These are phyloP conservation scores for Boletellus deceptivus DNA, from an alignment of 1,284 basidiomycete species.

Conservation along the genomic window DNA sequence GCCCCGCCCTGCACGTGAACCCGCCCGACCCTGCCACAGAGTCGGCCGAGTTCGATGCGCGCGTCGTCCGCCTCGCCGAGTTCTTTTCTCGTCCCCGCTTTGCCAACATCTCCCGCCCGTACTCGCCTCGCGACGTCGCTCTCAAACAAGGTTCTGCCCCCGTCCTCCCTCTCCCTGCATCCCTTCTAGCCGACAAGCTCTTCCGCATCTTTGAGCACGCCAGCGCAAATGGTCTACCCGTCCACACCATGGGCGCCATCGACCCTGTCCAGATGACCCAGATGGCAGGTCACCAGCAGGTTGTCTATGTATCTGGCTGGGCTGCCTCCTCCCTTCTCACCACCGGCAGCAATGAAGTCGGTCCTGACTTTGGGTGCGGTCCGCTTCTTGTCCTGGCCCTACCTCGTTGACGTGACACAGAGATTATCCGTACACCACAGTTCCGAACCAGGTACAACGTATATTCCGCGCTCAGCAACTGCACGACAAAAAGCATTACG, in stretches of 20 bases:
- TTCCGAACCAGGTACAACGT: slow-evolving; percentile 88
- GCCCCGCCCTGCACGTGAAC: slow-evolving; percentile 52
- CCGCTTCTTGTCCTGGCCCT: neutral
- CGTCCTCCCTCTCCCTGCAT: slow-evolving; percentile 73
- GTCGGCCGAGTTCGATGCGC: slow-evolving; percentile 59
- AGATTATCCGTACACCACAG: slow-evolving; percentile 93
- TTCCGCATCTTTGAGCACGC: slow-evolving; percentile 65
- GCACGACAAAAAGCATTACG: slow-evolving; percentile 85
- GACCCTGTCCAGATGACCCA: slow-evolving; percentile 96
- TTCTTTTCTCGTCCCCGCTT: slow-evolving; percentile 83
- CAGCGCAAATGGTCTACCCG: slow-evolving; percentile 61
- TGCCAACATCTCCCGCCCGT: slow-evolving; percentile 71
- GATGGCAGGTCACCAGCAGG: slow-evolving; percentile 94
- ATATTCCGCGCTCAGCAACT: slow-evolving; percentile 84
- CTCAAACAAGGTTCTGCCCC: slow-evolving; percentile 89
- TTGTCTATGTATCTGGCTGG: slow-evolving; percentile 96
- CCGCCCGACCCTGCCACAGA: slow-evolving; percentile 68
- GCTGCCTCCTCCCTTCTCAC: slow-evolving; percentile 85
- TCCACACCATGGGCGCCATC: slow-evolving; percentile 87
- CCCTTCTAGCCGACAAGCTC: slow-evolving; percentile 81
- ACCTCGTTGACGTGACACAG: slow-evolving; percentile 35
- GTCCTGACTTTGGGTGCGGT: slow-evolving; percentile 91
- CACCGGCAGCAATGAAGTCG: slow-evolving; percentile 93
- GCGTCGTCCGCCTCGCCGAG: slow-evolving; percentile 60
- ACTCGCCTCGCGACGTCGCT: slow-evolving; percentile 75